These are phyloP conservation scores for Sclerotinia glacialis DNA, from an alignment of 2,329 filamentous ascomycete genomes.

Conservation along the genomic window DNA sequence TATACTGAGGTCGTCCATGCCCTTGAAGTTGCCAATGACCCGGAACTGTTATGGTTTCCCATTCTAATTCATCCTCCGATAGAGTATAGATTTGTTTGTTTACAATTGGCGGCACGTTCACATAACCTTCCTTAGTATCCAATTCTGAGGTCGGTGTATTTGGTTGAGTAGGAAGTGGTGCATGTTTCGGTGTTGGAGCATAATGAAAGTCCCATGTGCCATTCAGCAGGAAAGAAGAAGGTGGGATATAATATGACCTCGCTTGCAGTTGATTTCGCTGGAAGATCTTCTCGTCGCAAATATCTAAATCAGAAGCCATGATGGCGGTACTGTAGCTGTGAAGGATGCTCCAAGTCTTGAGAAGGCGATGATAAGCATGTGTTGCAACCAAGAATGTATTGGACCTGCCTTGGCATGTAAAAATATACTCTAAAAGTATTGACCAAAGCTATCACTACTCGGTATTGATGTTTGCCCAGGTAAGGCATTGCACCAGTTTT, in stretches of 20 bases:
- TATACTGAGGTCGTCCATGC: slow-evolving; percentile 61
- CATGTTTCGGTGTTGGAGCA: slow-evolving; percentile 46
- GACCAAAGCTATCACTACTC: neutral
- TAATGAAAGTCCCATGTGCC: slow-evolving; percentile 58
- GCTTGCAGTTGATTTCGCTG: slow-evolving; percentile 53
- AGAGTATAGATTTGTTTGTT: neutral
- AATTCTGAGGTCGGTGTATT: slow-evolving; percentile 8
- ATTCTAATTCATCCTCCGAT: slow-evolving; percentile 11
- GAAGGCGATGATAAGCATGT: neutral
- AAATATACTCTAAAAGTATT: neutral
- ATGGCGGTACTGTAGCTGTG: neutral
- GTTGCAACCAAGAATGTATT: neutral
- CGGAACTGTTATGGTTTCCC: slow-evolving; percentile 53
- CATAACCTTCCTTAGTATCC: neutral
- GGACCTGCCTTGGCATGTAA: neutral
- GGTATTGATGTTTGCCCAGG: neutral
- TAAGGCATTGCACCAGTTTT: neutral
- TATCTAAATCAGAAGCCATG: slow-evolving; percentile 41
- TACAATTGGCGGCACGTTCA: neutral
- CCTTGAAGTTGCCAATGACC: slow-evolving; percentile 71
- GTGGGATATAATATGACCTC: slow-evolving; percentile 52
- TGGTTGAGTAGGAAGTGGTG: slow-evolving; percentile 39
- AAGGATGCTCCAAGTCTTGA: neutral
- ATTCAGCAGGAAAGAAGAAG: slow-evolving; percentile 51
- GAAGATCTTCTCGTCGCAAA: slow-evolving; percentile 51